A percentile compares a stretch with the other conserved stretches of the same genome.
These are phyloP conservation scores for Chloranthus sessilifolius DNA, from an alignment of 164 flowering plant species.

Conservation along the genomic window DNA sequence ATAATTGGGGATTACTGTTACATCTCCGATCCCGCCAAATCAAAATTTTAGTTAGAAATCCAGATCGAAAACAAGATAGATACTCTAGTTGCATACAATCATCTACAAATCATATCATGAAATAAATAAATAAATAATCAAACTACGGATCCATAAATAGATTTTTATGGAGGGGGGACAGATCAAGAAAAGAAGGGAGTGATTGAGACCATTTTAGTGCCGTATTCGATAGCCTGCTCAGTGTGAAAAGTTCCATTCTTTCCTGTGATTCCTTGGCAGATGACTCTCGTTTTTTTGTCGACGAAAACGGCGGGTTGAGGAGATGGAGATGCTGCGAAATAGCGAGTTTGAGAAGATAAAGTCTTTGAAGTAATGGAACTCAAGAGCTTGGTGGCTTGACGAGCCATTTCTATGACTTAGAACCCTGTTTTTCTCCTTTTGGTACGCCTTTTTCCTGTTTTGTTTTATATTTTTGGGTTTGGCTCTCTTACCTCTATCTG, in stretches of 20 bases:
- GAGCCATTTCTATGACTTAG: conserved; percentile 19
- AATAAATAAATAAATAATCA: background rate
- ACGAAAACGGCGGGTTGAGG: conserved; percentile 81
- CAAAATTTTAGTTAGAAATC: too few relatives aligned
- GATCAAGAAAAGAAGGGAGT: background rate
- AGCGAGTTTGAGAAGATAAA: conserved; percentile 26
- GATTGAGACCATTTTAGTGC: conserved; percentile 76
- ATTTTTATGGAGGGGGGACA: background rate
- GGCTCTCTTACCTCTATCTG: too few relatives aligned
- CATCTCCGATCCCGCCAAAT: too few relatives aligned
- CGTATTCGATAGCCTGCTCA: conserved; percentile 93
- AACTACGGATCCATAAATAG: background rate
- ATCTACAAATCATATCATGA: background rate
- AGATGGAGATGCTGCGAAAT: conserved; percentile 48
- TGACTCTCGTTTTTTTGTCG: conserved; percentile 83
- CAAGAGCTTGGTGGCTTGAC: conserved; percentile 25
- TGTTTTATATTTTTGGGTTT: too few relatives aligned
- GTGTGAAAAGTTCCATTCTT: conserved; percentile 93
- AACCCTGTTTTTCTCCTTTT: too few relatives aligned
- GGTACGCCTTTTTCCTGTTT: too few relatives aligned
- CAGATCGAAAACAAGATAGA: too few relatives aligned
- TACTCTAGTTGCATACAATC: too few relatives aligned
- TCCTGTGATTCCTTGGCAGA: conserved; percentile 94
- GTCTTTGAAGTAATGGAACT: conserved; percentile 13
- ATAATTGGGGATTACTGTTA: too few relatives aligned